Base-by-base conservation (phyloP, 1,139 yeast species). In the Hansenula lynferdii region DNA sequence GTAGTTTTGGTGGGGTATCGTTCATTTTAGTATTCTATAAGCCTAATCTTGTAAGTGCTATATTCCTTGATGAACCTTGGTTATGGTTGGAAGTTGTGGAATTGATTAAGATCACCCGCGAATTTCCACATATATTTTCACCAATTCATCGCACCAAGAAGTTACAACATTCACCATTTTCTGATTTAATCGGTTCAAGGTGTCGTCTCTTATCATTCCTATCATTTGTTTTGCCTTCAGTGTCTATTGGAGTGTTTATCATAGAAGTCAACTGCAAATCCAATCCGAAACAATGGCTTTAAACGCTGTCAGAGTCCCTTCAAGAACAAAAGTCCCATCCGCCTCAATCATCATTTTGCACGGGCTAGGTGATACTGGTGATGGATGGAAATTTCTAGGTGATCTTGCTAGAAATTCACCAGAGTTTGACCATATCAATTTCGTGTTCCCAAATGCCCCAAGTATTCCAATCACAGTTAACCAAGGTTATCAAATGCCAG, bases 391-490 rank as follows among this genome's bases (percentile, higher is more conserved):
- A 28, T 86, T 86, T 69, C 64, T 92, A 30, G 78, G 84, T 6
- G 77, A 77, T 22, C 48, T 72, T 28, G 59, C 58, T 17, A 52
- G 70, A 62, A 38, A 69, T 61, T 34, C 68, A 64, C 62, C 70
- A 14, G 67, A 69, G 16, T 70, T 77, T 38, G 75, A 75, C 28
- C 74, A 77, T 42, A 77, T 87, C 48, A 81, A 81, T 51, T 89
- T 84, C 54, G 72, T 90, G 15, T 85, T 92, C 53, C 98, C 98
- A 7, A 80, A 83, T 57, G 97, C 98, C 0, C 96, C 96, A 8
- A 52, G 54, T 2, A 69, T 74, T 27, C 87, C 89, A 9, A 73
- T 89, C 36, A 72, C 89, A 0, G 74, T 72, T 38, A 84, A 83
- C 52, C 75, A 75, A 23, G 95, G 95, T 3, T 62, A 65, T 56